A percentile compares a stretch with the other conserved stretches of the same genome.
These are phyloP conservation scores for Kwoniella heveanensis DNA, from an alignment of 768 basidiomycete species.

Conservation along the genomic window DNA sequence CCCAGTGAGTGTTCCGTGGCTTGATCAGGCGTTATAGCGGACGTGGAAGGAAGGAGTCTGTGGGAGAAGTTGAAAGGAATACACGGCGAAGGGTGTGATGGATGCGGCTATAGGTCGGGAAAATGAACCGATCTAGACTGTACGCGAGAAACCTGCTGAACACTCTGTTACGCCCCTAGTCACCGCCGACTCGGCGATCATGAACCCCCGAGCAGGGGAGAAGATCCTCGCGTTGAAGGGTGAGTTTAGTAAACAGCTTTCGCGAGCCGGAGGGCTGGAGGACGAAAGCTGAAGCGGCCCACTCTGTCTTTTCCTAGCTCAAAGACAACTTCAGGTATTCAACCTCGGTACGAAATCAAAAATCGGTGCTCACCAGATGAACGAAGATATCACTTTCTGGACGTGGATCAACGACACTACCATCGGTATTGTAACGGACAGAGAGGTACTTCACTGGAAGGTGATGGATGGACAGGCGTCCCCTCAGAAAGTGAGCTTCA, in stretches of 20 bases:
- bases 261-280: too few species aligned
- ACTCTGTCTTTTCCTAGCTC: too few species aligned
- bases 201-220: conserved; percentile 78
- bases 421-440: conserved; percentile 93
- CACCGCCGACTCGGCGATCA: conserved; percentile 97
- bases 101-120: too few species aligned
- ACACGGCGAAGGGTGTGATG: too few species aligned
- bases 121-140: too few species aligned
- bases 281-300: too few species aligned
- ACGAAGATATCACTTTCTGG: conserved; percentile 96
- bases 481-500: conserved; percentile 49
- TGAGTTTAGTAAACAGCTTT: conserved; percentile 54
- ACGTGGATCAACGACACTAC: conserved; percentile 93
- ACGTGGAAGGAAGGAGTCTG: too few species aligned
- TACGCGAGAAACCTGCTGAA: too few species aligned
- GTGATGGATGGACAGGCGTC: conserved; percentile 54
- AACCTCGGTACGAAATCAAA: conserved; percentile 97
- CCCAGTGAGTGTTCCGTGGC: conserved; percentile 53
- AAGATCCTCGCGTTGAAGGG: conserved; percentile 97
- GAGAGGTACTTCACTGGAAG: conserved; percentile 89
- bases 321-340: conserved; percentile 93
- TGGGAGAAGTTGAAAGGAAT: too few species aligned
- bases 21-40: too few species aligned
- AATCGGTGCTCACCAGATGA: conserved; percentile 91
- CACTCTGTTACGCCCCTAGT: conserved; percentile 58